Percentiles rank a stretch among this genome's conserved stretches.
These are phyloP conservation scores for Oenanthe javanica DNA, from an alignment of 140 eudicot genomes.

Conservation along the genomic window DNA sequence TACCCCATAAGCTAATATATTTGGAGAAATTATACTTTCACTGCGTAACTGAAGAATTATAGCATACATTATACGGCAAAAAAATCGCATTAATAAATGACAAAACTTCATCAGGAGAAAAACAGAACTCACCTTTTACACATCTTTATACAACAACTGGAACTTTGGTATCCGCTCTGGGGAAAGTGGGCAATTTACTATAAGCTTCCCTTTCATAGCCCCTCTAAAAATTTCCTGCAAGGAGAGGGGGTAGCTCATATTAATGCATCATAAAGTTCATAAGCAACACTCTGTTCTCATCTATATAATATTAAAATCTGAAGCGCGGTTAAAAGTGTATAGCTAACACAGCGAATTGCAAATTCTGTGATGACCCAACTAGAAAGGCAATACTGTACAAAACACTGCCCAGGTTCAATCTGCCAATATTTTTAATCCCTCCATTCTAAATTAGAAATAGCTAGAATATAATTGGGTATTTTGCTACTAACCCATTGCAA, in stretches of 20 bases:
- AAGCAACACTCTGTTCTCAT: background rate
- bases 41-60: background rate
- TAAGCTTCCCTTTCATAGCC: constrained; percentile 96
- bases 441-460: background rate
- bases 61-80: background rate
- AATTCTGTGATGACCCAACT: background rate
- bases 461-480: background rate
- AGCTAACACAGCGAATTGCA: background rate
- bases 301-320: background rate
- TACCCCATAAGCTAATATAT: background rate
- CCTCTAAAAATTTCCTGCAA: constrained; percentile 89
- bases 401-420: background rate
- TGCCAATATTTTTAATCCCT: background rate
- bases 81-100: background rate
- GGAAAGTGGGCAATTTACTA: constrained; percentile 88
- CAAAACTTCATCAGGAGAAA: background rate
- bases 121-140: constrained; percentile 32
- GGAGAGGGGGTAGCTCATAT: background rate
- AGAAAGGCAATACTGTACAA: background rate
- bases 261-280: background rate
- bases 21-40: background rate
- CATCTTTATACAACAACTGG: constrained; percentile 74
- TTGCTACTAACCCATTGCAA: background rate
- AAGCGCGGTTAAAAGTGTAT: background rate
- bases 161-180: constrained; percentile 93